Evolutionary conservation across 2,329 filamentous ascomycete genomes (phyloP).

Genomic region (Xylaria digitata): DNA sequence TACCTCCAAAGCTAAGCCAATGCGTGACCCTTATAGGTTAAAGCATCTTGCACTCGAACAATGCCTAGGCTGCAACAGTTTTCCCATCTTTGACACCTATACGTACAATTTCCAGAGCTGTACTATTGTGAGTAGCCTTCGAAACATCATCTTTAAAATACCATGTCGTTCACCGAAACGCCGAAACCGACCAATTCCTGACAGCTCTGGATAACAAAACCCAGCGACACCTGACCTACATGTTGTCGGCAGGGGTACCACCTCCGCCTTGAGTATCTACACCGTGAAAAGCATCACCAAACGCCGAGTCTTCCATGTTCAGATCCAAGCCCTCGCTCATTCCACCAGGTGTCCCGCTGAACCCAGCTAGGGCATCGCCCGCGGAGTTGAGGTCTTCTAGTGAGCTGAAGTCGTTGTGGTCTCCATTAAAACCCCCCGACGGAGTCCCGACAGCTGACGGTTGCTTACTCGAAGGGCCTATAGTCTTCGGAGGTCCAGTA

Average conservation of each 20-base stretch:
- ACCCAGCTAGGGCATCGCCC: conserved; percentile 76
- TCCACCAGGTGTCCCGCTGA: conserved; percentile 65
- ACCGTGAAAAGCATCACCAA: conserved; percentile 84
- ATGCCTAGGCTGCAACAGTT: not conserved
- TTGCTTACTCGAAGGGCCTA: conserved; percentile 51
- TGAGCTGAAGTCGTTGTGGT: conserved; percentile 71
- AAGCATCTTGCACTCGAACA: not conserved
- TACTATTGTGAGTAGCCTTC: conserved; percentile 1
- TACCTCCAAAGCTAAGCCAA: not conserved
- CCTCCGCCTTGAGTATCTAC: conserved; percentile 55
- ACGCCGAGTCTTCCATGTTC: conserved; percentile 79
- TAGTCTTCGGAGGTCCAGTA: conserved; percentile 41
- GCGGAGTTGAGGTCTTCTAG: conserved; percentile 76
- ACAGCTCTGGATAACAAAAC: conserved; percentile 8
- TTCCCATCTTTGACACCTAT: not conserved
- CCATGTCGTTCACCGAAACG: conserved; percentile 25
- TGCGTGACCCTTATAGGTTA: not conserved
- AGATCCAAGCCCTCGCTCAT: conserved; percentile 68
- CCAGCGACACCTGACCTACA: conserved; percentile 41
- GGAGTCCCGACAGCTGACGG: conserved; percentile 60
- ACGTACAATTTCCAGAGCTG: conserved; percentile 2
- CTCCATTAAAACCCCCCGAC: conserved; percentile 58
- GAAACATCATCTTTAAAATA: conserved; percentile 7
- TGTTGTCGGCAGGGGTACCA: conserved; percentile 47
- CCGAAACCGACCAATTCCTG: conserved; percentile 19